A percentile compares a stretch with the other conserved stretches of the same genome.
phyloP scores from a whole-genome alignment of 2,329 filamentous ascomycete genomes.

The Lachnellula hyalina region DNA sequence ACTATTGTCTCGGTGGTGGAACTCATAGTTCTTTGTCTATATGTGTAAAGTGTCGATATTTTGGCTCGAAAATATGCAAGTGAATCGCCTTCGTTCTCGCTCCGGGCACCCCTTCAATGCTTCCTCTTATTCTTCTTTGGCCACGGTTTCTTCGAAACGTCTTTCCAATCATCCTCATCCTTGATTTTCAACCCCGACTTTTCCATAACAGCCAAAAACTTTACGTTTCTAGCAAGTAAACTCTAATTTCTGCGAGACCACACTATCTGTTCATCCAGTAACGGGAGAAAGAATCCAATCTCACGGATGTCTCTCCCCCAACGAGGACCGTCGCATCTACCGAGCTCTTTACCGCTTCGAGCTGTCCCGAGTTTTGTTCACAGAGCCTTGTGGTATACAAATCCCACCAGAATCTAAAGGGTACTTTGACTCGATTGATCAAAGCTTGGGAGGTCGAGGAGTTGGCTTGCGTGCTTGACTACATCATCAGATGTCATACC shows the following conservation, averaged over 20 bases:
- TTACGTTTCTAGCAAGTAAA: slow-evolving; percentile 22
- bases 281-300: background rate
- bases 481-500: background rate
- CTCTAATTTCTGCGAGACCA: slow-evolving; percentile 4
- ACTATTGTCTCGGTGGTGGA: too few species aligned
- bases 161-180: slow-evolving; percentile 7
- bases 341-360: slow-evolving; percentile 8
- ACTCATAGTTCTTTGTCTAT: too few species aligned
- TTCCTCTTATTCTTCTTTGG: slow-evolving; percentile 4
- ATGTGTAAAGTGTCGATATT: too few species aligned
- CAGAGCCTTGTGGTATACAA: background rate
- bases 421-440: background rate
- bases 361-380: background rate
- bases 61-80: too few species aligned
- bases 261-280: slow-evolving; percentile 1
- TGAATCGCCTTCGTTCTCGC: too few species aligned
- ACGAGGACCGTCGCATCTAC: slow-evolving; percentile 6
- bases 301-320: background rate
- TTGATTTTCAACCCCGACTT: slow-evolving; percentile 1
- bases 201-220: slow-evolving; percentile 9
- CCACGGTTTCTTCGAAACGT: slow-evolving; percentile 3
- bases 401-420: background rate
- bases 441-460: slow-evolving; percentile 9
- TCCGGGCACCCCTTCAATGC: background rate
- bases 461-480: slow-evolving; percentile 7